A percentile compares a stretch with the other conserved stretches of the same genome.
Evolutionary conservation across 2,329 filamentous ascomycete genomes (phyloP).

Genomic region (Cercospora brassicicola): DNA sequence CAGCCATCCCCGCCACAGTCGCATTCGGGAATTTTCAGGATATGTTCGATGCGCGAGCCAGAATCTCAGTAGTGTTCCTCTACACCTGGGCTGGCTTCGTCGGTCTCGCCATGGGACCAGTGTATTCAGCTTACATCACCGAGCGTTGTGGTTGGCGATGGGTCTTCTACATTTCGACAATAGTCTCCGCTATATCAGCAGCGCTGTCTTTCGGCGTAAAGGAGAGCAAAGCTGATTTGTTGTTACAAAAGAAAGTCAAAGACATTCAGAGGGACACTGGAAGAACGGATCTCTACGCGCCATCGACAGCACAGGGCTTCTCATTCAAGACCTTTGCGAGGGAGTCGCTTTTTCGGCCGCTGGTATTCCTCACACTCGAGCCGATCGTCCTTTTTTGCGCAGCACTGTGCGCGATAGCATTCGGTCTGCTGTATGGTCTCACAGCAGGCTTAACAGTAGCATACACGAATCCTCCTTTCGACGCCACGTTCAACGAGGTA

Average conservation of each 20-base stretch:
- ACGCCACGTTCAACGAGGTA: constrained; percentile 38
- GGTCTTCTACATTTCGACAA: constrained; percentile 46
- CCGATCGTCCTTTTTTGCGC: constrained; percentile 51
- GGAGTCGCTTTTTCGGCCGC: constrained; percentile 45
- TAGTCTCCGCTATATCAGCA: constrained; percentile 41
- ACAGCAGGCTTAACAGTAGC: constrained; percentile 27
- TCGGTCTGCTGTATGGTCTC: constrained; percentile 28
- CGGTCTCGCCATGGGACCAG: constrained; percentile 47
- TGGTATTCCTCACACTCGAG: constrained; percentile 48
- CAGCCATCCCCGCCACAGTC: constrained; percentile 50
- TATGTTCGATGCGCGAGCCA: constrained; percentile 46
- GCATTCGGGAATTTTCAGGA: constrained; percentile 53
- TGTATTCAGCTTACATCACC: constrained; percentile 47
- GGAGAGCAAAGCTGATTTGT: constrained; percentile 48
- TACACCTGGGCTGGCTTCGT: constrained; percentile 48
- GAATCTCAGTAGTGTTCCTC: constrained; percentile 42
- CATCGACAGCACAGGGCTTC: constrained; percentile 8
- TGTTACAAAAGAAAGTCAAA: constrained; percentile 42
- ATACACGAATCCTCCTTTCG: constrained; percentile 29
- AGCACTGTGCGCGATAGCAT: constrained; percentile 22
- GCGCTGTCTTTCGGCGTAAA: constrained; percentile 41
- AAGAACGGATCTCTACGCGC: constrained; percentile 23
- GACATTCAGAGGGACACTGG: constrained; percentile 34
- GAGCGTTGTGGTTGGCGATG: constrained; percentile 44
- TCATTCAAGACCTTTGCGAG: constrained; percentile 39